phyloP scores from a whole-genome alignment of 2,329 filamentous ascomycete genomes.

The Aureobasidium leucospermi region DNA sequence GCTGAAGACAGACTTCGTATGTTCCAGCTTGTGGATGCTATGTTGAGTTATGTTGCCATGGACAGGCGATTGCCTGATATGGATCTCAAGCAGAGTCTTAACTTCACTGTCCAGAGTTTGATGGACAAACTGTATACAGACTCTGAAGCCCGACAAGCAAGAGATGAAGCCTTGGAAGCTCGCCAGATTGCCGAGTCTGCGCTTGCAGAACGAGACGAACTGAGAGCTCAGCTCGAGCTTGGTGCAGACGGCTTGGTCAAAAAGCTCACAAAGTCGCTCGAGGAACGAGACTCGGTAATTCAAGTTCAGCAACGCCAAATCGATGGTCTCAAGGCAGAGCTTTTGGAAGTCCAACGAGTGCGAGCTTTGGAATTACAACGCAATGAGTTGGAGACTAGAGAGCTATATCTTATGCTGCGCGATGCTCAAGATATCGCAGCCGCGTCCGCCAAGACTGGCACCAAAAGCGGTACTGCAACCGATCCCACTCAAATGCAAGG shows the following conservation, averaged over 20 bases:
- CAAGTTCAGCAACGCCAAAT: slow-evolving; percentile 80
- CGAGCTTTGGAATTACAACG: slow-evolving; percentile 86
- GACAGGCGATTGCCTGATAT: slow-evolving; percentile 90
- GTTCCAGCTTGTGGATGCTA: slow-evolving; percentile 97
- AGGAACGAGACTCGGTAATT: slow-evolving; percentile 85
- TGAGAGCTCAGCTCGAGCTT: slow-evolving; percentile 78
- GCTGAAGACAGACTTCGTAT: slow-evolving; percentile 86
- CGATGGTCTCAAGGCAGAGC: slow-evolving; percentile 79
- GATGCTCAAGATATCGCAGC: slow-evolving; percentile 95
- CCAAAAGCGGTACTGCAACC: slow-evolving; percentile 48
- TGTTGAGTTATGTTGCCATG: slow-evolving; percentile 99
- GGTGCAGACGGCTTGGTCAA: slow-evolving; percentile 89
- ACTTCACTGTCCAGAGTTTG: slow-evolving; percentile 92
- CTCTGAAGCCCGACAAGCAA: slow-evolving; percentile 83
- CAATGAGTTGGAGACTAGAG: slow-evolving; percentile 91
- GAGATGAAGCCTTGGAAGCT: slow-evolving; percentile 84
- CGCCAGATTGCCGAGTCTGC: slow-evolving; percentile 91
- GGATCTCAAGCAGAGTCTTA: slow-evolving; percentile 95
- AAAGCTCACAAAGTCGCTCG: slow-evolving; percentile 88
- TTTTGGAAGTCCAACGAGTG: slow-evolving; percentile 77
- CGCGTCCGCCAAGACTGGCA: slow-evolving; percentile 63
- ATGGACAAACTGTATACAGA: slow-evolving; percentile 95
- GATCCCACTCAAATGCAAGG: slow-evolving; percentile 78
- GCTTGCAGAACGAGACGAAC: slow-evolving; percentile 92
- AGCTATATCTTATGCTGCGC: slow-evolving; percentile 95